phyloP scores from a whole-genome alignment of 2,329 filamentous ascomycete species.

The Teratosphaeria epicoccoides region DNA sequence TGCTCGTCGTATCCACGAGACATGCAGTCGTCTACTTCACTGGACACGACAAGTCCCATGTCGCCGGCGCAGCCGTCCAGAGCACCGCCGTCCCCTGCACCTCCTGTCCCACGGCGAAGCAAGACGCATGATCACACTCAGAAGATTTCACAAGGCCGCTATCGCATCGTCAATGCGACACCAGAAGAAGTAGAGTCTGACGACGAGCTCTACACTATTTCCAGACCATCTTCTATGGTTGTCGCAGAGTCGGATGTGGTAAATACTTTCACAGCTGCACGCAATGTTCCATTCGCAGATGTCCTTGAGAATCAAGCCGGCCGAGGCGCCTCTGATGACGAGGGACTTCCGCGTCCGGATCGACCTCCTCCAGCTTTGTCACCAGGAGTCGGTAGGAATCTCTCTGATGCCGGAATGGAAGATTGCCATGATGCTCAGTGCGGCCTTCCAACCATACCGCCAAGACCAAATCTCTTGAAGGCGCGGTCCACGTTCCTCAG shows the following conservation, averaged over 20 bases:
- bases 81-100: neutral
- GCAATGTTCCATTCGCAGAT: neutral
- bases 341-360: neutral
- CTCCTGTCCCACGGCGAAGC: neutral
- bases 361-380: neutral
- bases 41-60: neutral
- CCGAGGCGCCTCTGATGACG: neutral
- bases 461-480: neutral
- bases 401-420: neutral
- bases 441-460: neutral
- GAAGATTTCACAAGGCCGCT: neutral
- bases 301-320: neutral
- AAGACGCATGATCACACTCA: neutral
- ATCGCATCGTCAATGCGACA: neutral
- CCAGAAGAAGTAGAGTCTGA: neutral
- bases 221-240: neutral
- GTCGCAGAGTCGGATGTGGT: neutral
- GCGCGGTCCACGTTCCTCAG: neutral
- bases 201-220: conserved; percentile 2
- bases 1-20: neutral
- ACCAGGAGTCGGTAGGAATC: neutral
- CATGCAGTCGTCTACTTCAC: neutral
- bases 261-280: neutral
- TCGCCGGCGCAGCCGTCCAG: neutral
- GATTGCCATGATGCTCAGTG: neutral